These are phyloP conservation scores for Flaveria sonorensis DNA, from an alignment of 129 eudicot species.

Conservation along the genomic window DNA sequence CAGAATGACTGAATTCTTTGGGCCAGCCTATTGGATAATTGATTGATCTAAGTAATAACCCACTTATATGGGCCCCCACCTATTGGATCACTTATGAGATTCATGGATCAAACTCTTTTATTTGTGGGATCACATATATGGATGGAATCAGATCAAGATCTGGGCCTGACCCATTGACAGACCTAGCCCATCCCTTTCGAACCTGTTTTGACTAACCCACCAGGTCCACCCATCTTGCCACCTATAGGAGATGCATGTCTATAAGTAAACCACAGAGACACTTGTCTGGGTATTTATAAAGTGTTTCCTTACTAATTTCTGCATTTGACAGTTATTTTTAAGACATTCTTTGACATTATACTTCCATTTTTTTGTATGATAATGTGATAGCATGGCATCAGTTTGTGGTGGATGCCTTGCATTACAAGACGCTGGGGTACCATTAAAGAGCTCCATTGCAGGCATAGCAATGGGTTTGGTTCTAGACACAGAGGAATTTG, in stretches of 20 bases:
- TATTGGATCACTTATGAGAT: background rate
- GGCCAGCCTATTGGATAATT: background rate
- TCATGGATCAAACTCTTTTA: background rate
- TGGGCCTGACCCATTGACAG: background rate
- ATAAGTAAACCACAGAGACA: background rate
- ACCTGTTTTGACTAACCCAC: background rate
- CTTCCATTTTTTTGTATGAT: constrained; percentile 16
- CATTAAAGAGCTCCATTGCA: constrained; percentile 83
- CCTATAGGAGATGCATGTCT: constrained; percentile 1
- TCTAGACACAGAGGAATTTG: constrained; percentile 89
- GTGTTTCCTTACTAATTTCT: background rate
- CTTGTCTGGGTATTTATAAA: background rate
- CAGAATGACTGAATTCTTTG: background rate
- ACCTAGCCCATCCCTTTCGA: background rate
- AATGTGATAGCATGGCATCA: constrained; percentile 89
- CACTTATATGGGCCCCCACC: background rate
- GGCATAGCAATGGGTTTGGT: constrained; percentile 99
- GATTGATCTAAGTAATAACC: background rate
- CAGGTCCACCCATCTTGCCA: background rate
- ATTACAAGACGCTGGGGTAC: constrained; percentile 96
- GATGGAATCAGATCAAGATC: background rate
- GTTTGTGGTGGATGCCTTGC: constrained; percentile 99
- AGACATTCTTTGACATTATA: constrained; percentile 14
- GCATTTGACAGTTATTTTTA: constrained; percentile 1
- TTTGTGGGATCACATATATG: background rate